These are phyloP conservation scores for Fusarium protoensiforme DNA, from an alignment of 2,329 filamentous ascomycete species.

Conservation along the genomic window DNA sequence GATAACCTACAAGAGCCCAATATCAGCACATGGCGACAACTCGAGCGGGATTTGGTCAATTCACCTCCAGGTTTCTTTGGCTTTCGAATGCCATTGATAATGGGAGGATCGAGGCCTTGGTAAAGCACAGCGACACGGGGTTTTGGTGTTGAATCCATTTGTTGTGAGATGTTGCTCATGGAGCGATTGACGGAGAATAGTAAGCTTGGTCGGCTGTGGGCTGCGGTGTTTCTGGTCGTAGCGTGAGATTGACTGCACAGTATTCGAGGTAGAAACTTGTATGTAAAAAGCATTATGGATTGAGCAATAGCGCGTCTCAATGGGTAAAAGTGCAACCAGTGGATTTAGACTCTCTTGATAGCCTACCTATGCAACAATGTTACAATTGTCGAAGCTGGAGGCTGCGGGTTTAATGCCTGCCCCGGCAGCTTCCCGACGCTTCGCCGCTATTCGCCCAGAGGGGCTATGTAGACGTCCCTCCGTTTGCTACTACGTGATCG, in stretches of 20 bases:
- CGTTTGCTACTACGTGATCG: no score
- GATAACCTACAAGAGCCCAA: slow-evolving; percentile 21
- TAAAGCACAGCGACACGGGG: slow-evolving; percentile 56
- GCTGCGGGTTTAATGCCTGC: no score
- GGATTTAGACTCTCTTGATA: background rate
- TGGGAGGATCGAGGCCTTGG: slow-evolving; percentile 58
- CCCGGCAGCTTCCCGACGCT: no score
- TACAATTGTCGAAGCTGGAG: no score
- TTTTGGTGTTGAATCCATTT: slow-evolving; percentile 1
- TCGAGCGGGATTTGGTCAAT: background rate
- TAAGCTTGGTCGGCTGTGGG: background rate
- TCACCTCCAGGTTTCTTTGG: slow-evolving; percentile 58
- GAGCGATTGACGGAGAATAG: background rate
- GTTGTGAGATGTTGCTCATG: background rate
- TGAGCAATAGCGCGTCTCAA: background rate
- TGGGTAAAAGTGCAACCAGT: background rate
- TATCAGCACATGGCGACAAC: background rate
- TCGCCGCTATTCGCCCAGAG: no score
- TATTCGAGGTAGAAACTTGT: background rate
- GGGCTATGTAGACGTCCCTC: no score
- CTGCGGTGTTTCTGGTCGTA: background rate
- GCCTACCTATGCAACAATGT: no score
- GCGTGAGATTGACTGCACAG: background rate
- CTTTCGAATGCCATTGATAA: slow-evolving; percentile 59
- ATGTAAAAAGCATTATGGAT: background rate